Conservation (phyloP, 129 eudicot species). For the Glebionis coronaria region DNA sequence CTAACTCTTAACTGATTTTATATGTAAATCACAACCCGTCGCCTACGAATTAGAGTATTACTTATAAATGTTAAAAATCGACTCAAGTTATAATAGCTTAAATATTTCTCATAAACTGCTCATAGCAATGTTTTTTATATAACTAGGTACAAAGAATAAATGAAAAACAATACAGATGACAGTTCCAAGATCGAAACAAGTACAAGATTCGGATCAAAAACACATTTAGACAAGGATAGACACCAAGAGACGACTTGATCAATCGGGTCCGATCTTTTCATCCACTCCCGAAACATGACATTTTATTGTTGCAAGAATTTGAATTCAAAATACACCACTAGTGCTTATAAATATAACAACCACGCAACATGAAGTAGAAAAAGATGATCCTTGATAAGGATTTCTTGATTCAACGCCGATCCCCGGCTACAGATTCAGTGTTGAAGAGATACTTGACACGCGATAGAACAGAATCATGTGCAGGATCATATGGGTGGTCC, state of each 20-base stretch:
- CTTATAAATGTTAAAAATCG: too few species aligned
- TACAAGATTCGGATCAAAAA: neutral
- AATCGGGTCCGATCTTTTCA: conserved; percentile 21
- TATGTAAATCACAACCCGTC: too few species aligned
- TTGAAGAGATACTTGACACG: conserved; percentile 90
- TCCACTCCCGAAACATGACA: conserved; percentile 16
- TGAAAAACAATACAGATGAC: neutral
- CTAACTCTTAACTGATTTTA: too few species aligned
- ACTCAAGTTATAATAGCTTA: neutral
- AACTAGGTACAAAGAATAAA: neutral
- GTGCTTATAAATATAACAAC: conserved; percentile 8
- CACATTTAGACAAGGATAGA: neutral
- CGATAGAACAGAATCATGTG: conserved; percentile 92
- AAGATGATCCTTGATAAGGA: neutral
- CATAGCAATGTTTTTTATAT: too few species aligned
- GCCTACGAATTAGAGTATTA: too few species aligned
- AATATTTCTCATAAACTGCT: neutral
- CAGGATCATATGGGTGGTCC: conserved; percentile 98
- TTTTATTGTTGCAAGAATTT: conserved; percentile 33
- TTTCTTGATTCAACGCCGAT: conserved; percentile 46
- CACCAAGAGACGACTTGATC: neutral
- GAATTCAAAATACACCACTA: conserved; percentile 17
- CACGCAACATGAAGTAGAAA: conserved; percentile 20
- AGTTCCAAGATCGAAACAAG: neutral
- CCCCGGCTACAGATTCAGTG: conserved; percentile 75